phyloP scores from a whole-genome alignment of 805 yeast genomes.

The Wickerhamiella kurtzmanii region DNA sequence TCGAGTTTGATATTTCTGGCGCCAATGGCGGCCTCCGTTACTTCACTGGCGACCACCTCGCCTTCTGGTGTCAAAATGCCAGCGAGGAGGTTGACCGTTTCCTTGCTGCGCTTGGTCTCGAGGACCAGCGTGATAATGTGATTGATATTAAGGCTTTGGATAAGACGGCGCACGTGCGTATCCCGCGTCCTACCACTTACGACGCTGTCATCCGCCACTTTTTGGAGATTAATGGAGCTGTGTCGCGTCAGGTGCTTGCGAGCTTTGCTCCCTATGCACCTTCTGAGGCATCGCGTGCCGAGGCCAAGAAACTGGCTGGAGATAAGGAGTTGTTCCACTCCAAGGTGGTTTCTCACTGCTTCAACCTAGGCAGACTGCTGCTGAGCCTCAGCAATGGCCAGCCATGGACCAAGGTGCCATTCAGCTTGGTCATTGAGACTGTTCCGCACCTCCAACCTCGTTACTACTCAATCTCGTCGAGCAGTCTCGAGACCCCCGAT shows the following conservation, averaged over 20 bases:
- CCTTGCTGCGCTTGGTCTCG: slow-evolving; percentile 47
- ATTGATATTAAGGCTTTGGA: slow-evolving; percentile 60
- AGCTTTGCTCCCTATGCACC: slow-evolving; percentile 78
- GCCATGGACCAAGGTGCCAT: slow-evolving; percentile 69
- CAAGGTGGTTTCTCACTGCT: slow-evolving; percentile 46
- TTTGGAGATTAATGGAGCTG: slow-evolving; percentile 83
- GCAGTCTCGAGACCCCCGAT: slow-evolving; percentile 63
- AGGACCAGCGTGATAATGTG: slow-evolving; percentile 38
- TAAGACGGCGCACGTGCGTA: slow-evolving; percentile 30
- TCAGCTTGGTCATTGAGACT: slow-evolving; percentile 70
- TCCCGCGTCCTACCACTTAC: slow-evolving; percentile 60
- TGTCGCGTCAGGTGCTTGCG: slow-evolving; percentile 74
- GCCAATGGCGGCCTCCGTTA: slow-evolving; percentile 42
- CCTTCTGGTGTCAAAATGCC: slow-evolving; percentile 86
- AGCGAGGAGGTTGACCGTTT: slow-evolving; percentile 60
- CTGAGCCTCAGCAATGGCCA: slow-evolving; percentile 44
- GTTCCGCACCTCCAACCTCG: slow-evolving; percentile 80
- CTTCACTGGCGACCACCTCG: slow-evolving; percentile 92
- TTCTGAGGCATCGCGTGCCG: slow-evolving; percentile 37
- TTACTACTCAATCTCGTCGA: slow-evolving; percentile 90
- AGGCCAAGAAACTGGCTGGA: slow-evolving; percentile 40
- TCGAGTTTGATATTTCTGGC: slow-evolving; percentile 65
- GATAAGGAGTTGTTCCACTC: slow-evolving; percentile 58
- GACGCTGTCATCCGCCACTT: slow-evolving; percentile 76
- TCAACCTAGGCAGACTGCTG: slow-evolving; percentile 67